Percentiles rank a stretch among this genome's conserved stretches.
Evolutionary conservation across 2,329 filamentous ascomycete genomes (phyloP).

Genomic region (Penicillium brasilianum): DNA sequence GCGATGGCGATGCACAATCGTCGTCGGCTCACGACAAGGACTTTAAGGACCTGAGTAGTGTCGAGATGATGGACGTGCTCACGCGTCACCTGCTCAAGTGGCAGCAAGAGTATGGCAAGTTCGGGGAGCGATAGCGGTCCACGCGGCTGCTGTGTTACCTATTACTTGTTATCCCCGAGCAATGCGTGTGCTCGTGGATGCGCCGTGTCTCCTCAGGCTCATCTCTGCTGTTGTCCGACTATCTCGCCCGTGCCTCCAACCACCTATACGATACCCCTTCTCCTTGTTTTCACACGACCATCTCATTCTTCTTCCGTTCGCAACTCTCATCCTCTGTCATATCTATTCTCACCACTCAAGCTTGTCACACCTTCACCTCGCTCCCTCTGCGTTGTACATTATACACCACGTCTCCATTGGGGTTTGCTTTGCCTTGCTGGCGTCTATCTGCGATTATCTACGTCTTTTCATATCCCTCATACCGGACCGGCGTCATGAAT

Average conservation of each 20-base stretch:
- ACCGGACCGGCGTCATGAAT: slow-evolving; percentile 25
- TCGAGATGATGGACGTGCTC: slow-evolving; percentile 90
- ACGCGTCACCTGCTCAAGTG: slow-evolving; percentile 81
- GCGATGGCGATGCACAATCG: slow-evolving; percentile 30
- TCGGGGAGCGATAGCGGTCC: slow-evolving; percentile 52
- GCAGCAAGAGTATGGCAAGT: slow-evolving; percentile 73
- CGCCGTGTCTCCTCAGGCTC: neutral
- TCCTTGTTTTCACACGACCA: neutral
- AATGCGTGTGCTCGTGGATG: neutral
- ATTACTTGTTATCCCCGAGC: neutral
- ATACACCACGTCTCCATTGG: slow-evolving; percentile 15
- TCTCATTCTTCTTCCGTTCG: slow-evolving; percentile 8
- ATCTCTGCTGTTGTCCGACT: neutral
- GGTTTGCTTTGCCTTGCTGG: slow-evolving; percentile 1
- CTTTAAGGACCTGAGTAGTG: slow-evolving; percentile 76
- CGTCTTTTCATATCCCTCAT: slow-evolving; percentile 19
- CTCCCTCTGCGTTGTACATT: slow-evolving; percentile 26
- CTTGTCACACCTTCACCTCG: neutral
- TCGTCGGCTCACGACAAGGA: slow-evolving; percentile 51
- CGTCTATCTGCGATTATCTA: slow-evolving; percentile 9
- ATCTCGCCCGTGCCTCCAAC: neutral
- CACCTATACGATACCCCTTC: neutral
- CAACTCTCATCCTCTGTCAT: slow-evolving; percentile 6
- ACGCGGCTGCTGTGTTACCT: slow-evolving; percentile 20
- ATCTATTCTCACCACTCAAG: slow-evolving; percentile 4